A percentile compares a stretch with the other conserved stretches of the same genome.
Evolutionary conservation across 2,329 filamentous ascomycete genomes (phyloP).

Genomic region (Penicillium janthinellum): DNA sequence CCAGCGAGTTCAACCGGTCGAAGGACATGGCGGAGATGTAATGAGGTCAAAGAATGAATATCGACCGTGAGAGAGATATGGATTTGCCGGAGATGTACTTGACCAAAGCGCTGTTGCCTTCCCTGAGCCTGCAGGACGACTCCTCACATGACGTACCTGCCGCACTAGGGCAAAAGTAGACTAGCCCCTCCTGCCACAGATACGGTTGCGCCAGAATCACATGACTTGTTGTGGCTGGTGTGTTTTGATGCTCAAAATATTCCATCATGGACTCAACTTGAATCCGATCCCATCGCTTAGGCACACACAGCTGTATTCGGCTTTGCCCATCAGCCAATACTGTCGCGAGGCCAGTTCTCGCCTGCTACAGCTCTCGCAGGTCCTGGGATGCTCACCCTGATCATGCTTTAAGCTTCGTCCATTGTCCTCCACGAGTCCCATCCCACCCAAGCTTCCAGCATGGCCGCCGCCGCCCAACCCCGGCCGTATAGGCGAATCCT

Average conservation of each 20-base stretch:
- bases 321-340: conserved; percentile 6
- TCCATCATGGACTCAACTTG: conserved; percentile 18
- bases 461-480: conserved; percentile 42
- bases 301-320: conserved; percentile 12
- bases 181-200: conserved; percentile 14
- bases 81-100: conserved; percentile 18
- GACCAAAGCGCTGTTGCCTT: conserved; percentile 27
- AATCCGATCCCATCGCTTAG: conserved; percentile 15
- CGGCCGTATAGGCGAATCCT: conserved; percentile 81
- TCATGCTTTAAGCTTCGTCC: conserved; percentile 26
- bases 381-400: conserved; percentile 20
- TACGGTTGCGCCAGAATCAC: conserved; percentile 21
- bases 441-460: conserved; percentile 33
- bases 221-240: conserved; percentile 32
- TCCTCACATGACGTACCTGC: conserved; percentile 33
- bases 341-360: conserved; percentile 4
- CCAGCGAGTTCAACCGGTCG: conserved; percentile 79
- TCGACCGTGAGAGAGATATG: conserved; percentile 6
- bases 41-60: conserved; percentile 4
- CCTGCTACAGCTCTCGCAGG: conserved; percentile 12
- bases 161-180: conserved; percentile 15
- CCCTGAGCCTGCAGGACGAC: conserved; percentile 28
- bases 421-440: conserved; percentile 28
- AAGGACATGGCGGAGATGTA: conserved; percentile 71
- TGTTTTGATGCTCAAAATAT: conserved; percentile 41